Percentiles rank a stretch among this genome's conserved stretches.
Evolutionary conservation across 345 rosid genomes (phyloP).

Genomic region (Lagerstroemia speciosa): DNA sequence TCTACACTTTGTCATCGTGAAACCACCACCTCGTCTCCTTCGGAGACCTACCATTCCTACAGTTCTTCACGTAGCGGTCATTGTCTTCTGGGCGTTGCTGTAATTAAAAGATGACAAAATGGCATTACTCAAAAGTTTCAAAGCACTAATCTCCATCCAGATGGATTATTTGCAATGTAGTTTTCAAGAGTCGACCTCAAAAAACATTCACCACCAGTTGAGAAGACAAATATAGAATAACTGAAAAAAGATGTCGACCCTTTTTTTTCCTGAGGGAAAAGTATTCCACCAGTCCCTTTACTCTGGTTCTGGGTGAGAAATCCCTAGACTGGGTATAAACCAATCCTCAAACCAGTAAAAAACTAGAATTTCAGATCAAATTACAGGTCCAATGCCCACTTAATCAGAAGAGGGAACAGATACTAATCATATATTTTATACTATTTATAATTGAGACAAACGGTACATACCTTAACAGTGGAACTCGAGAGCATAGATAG

Average conservation of each 20-base stretch:
- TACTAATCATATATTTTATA: neutral
- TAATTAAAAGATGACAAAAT: slow-evolving; percentile 15
- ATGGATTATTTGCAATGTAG: neutral
- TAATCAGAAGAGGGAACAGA: neutral
- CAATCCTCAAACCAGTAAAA: neutral
- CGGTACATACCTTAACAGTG: slow-evolving; percentile 58
- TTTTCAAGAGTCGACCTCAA: neutral
- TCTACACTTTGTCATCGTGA: slow-evolving; percentile 87
- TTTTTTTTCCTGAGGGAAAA: neutral
- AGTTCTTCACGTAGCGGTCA: slow-evolving; percentile 92
- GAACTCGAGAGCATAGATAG: slow-evolving; percentile 99
- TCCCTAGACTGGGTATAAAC: neutral
- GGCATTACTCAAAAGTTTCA: neutral
- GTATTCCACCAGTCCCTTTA: neutral
- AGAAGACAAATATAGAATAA: neutral
- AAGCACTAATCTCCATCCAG: neutral
- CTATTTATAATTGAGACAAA: neutral
- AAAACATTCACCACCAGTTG: neutral
- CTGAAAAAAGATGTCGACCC: neutral
- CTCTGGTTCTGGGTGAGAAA: neutral
- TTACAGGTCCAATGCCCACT: neutral
- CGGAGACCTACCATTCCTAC: slow-evolving; percentile 91
- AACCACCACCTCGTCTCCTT: slow-evolving; percentile 99
- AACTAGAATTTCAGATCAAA: neutral
- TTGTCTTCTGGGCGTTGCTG: slow-evolving; percentile 97